A percentile compares a stretch with the other conserved stretches of the same genome.
These are phyloP conservation scores for Solanum pennellii DNA, from an alignment of 257 asterid genomes.

Conservation along the genomic window DNA sequence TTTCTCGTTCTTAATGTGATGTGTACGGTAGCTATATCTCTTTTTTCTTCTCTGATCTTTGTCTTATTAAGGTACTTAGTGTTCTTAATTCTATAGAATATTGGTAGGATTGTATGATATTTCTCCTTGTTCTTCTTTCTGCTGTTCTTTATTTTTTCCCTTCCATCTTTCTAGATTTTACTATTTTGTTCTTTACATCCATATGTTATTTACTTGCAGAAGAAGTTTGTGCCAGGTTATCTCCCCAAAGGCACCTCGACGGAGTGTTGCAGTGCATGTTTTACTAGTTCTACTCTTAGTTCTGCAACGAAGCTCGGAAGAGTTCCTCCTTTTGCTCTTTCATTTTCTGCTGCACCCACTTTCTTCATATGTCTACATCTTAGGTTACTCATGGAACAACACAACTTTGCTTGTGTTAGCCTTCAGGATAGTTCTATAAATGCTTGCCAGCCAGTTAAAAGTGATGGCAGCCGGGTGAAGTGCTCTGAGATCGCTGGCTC, in stretches of 20 bases:
- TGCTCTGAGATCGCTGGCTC: slow-evolving; percentile 6
- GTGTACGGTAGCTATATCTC: not conserved
- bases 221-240: slow-evolving; percentile 23
- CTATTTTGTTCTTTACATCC: not conserved
- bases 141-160: not conserved
- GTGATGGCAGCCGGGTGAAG: slow-evolving; percentile 14
- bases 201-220: slow-evolving; percentile 15
- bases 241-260: slow-evolving; percentile 40
- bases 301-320: slow-evolving; percentile 25
- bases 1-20: not conserved
- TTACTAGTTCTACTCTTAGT: slow-evolving; percentile 21
- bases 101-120: not conserved
- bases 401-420: slow-evolving; percentile 16
- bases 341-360: slow-evolving; percentile 44
- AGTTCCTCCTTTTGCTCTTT: slow-evolving; percentile 32
- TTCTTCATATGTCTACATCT: slow-evolving; percentile 32
- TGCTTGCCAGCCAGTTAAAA: slow-evolving; percentile 18
- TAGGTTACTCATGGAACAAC: slow-evolving; percentile 31
- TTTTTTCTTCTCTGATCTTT: not conserved
- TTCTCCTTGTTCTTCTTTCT: not conserved
- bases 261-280: slow-evolving; percentile 29
- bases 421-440: slow-evolving; percentile 16
- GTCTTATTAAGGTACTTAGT: not conserved
- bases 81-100: not conserved
- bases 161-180: not conserved